Percentiles rank a stretch among this genome's conserved stretches.
Evolutionary conservation across 208 protist species (phyloP).

Genomic region (Leishmania guyanensis): DNA sequence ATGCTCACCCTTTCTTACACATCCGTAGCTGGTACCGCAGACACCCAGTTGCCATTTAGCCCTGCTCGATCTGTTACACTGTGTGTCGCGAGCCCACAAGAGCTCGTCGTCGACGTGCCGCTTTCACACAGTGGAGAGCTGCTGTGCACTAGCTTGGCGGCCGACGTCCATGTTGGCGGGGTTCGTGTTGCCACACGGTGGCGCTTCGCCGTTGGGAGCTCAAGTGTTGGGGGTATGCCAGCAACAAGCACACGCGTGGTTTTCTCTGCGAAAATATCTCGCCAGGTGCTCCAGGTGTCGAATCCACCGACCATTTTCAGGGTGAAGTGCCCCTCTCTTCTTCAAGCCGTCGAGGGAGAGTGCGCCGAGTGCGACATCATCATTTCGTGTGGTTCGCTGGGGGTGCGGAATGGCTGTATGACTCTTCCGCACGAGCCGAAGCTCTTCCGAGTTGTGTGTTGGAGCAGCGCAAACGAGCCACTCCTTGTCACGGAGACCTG

Average conservation of each 20-base stretch:
- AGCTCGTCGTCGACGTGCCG: constrained; percentile 18
- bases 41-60: constrained; percentile 10
- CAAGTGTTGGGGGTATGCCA: constrained; percentile 12
- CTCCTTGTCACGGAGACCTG: background rate
- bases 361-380: constrained; percentile 39
- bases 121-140: constrained; percentile 47
- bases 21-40: background rate
- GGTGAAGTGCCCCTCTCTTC: constrained; percentile 34
- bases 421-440: constrained; percentile 33
- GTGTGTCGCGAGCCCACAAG: constrained; percentile 13
- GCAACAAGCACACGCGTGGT: constrained; percentile 4
- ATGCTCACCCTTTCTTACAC: constrained; percentile 21
- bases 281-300: constrained; percentile 27
- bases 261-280: constrained; percentile 7
- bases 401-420: constrained; percentile 35
- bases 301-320: constrained; percentile 39
- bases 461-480: constrained; percentile 14
- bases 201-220: constrained; percentile 12
- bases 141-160: constrained; percentile 36
- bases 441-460: constrained; percentile 30
- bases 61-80: constrained; percentile 11
- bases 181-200: constrained; percentile 30
- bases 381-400: constrained; percentile 29
- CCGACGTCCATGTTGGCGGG: constrained; percentile 28
- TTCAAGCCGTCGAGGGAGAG: constrained; percentile 64